A percentile compares a stretch with the other conserved stretches of the same genome.
These are phyloP conservation scores for Cladosporium sp. DNA, from an alignment of 2,329 filamentous ascomycete genomes.

Conservation along the genomic window DNA sequence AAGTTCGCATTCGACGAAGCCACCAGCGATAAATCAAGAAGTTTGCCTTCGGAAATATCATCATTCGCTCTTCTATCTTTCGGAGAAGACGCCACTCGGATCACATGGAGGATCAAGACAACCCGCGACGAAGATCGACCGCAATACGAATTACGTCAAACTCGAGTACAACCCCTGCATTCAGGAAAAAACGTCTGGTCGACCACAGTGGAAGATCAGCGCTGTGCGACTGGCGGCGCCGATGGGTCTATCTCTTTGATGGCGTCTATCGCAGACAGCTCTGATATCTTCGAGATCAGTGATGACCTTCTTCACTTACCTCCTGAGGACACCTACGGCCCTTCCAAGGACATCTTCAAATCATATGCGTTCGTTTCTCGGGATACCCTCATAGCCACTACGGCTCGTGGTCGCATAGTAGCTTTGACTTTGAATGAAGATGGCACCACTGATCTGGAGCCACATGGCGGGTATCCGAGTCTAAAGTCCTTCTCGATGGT, in stretches of 20 bases:
- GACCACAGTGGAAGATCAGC: background rate
- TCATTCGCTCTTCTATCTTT: constrained; percentile 64
- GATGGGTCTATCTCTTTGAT: constrained; percentile 59
- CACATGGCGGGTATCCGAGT: constrained; percentile 18
- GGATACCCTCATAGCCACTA: constrained; percentile 54
- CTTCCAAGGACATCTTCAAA: constrained; percentile 29
- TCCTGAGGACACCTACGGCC: no score
- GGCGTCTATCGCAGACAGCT: constrained; percentile 13
- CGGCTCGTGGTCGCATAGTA: constrained; percentile 55
- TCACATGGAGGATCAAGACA: constrained; percentile 52
- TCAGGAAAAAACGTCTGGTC: constrained; percentile 92
- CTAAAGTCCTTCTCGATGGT: constrained; percentile 48
- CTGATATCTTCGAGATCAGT: background rate
- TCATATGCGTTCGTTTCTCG: constrained; percentile 61
- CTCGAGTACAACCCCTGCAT: constrained; percentile 58
- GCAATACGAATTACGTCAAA: background rate
- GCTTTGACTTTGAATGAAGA: constrained; percentile 27
- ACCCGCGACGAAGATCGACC: background rate
- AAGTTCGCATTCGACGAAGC: constrained; percentile 47
- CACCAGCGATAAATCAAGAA: background rate
- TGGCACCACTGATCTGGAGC: constrained; percentile 26
- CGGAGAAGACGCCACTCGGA: constrained; percentile 77
- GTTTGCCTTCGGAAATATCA: background rate
- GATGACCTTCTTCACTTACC: background rate
- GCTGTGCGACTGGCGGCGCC: constrained; percentile 68